Evolutionary conservation across 805 yeast species (phyloP).

Genomic region (Candida railenensis): DNA sequence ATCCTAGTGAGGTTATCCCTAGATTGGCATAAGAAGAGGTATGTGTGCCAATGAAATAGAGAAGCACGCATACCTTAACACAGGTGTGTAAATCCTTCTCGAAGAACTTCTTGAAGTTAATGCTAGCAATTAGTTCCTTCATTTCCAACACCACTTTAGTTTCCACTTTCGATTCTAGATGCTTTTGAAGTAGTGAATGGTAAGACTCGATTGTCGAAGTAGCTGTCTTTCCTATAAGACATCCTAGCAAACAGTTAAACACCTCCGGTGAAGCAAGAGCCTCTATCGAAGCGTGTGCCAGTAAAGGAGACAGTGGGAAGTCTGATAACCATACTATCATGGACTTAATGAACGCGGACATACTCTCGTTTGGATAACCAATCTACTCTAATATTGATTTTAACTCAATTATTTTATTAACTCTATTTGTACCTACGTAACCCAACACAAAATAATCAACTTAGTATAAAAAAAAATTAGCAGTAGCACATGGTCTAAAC

Average conservation of each 20-base stretch:
- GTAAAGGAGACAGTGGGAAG: slow-evolving; percentile 19
- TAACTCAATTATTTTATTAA: neutral
- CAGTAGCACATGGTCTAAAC: neutral
- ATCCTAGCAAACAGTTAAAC: slow-evolving; percentile 1
- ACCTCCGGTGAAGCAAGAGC: neutral
- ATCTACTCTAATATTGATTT: neutral
- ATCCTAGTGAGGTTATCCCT: slow-evolving; percentile 18
- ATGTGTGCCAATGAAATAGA: slow-evolving; percentile 18
- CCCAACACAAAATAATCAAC: neutral
- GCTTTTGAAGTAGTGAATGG: neutral
- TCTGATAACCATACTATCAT: slow-evolving; percentile 22
- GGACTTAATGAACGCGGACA: slow-evolving; percentile 11
- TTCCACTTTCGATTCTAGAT: neutral
- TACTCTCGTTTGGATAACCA: neutral
- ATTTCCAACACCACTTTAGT: slow-evolving; percentile 5
- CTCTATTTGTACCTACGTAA: neutral
- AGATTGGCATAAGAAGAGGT: slow-evolving; percentile 19
- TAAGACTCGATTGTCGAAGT: neutral
- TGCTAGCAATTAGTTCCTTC: slow-evolving; percentile 1
- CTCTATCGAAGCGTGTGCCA: slow-evolving; percentile 15
- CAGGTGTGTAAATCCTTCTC: slow-evolving; percentile 15
- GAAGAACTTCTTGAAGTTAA: slow-evolving; percentile 14
- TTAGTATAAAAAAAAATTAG: no score
- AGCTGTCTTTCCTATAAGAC: neutral
- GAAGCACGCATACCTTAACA: slow-evolving; percentile 13